These are phyloP conservation scores for Scedosporium dehoogii DNA, from an alignment of 2,329 filamentous ascomycete species.

Conservation along the genomic window DNA sequence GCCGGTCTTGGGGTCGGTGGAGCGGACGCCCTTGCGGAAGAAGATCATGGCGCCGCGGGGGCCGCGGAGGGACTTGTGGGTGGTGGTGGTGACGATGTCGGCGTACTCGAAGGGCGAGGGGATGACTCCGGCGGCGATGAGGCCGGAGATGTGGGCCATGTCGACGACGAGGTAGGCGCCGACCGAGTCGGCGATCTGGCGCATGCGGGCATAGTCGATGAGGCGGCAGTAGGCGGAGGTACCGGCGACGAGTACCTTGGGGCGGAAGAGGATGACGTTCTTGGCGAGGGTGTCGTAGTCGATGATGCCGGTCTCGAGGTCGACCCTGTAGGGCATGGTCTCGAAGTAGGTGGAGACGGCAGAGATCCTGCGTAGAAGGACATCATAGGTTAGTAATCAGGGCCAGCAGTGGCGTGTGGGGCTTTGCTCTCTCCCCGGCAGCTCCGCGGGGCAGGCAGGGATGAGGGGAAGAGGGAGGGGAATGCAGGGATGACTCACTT, in stretches of 20 bases:
- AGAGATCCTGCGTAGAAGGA: slow-evolving; percentile 58
- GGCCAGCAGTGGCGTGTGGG: neutral
- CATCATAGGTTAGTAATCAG: neutral
- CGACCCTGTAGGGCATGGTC: slow-evolving; percentile 91
- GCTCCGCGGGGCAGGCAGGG: neutral
- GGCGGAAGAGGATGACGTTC: slow-evolving; percentile 83
- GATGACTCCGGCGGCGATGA: slow-evolving; percentile 87
- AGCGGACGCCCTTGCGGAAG: slow-evolving; percentile 94
- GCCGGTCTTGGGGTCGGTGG: slow-evolving; percentile 79
- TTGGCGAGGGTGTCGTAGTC: slow-evolving; percentile 92
- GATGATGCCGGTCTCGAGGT: slow-evolving; percentile 86
- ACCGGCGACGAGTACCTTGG: slow-evolving; percentile 91
- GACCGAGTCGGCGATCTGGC: slow-evolving; percentile 85
- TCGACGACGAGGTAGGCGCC: slow-evolving; percentile 93
- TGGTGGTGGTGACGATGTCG: slow-evolving; percentile 96
- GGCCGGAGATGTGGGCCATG: slow-evolving; percentile 97
- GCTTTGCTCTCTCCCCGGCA: neutral
- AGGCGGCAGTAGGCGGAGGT: slow-evolving; percentile 97
- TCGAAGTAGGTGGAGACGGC: slow-evolving; percentile 98
- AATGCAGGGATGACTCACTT: slow-evolving; percentile 49
- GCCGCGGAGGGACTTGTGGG: slow-evolving; percentile 96
- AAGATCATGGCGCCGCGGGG: slow-evolving; percentile 99
- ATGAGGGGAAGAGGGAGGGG: neutral
- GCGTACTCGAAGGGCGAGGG: slow-evolving; percentile 87
- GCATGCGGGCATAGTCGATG: slow-evolving; percentile 95